Percentiles rank a stretch among this genome's conserved stretches.
Evolutionary conservation across 176 grass and related monocot species (phyloP).

Genomic region (Dendrocalamus sinicus): DNA sequence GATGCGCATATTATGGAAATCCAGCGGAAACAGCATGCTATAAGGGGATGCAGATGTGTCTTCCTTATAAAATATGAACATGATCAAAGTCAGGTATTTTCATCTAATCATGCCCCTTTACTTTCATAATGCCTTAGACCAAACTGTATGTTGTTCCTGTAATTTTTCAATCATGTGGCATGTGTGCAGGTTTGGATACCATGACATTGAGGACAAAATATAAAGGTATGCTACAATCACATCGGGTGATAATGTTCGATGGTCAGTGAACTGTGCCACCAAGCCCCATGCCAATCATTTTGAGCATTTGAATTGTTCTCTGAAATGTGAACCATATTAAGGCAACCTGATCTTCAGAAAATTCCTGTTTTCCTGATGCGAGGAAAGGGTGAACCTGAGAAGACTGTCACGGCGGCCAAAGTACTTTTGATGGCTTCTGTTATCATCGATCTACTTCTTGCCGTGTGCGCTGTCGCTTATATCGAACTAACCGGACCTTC

Average conservation of each 20-base stretch:
- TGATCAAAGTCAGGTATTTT: no score
- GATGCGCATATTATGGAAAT: conserved; percentile 81
- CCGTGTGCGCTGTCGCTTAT: background rate
- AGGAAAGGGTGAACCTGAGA: conserved; percentile 69
- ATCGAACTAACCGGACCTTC: conserved; percentile 18
- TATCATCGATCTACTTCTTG: background rate
- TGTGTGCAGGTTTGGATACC: background rate
- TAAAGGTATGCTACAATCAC: conserved; percentile 1
- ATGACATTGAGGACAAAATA: background rate
- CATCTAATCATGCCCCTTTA: no score
- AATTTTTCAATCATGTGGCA: background rate
- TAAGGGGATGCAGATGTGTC: conserved; percentile 86
- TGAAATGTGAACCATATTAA: conserved; percentile 48
- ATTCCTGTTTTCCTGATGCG: conserved; percentile 3
- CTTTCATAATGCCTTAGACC: no score
- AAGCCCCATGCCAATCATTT: conserved; percentile 96
- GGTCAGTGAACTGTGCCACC: conserved; percentile 86
- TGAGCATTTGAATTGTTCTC: conserved; percentile 87
- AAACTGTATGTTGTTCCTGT: no score
- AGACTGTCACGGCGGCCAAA: conserved; percentile 64
- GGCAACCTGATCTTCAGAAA: background rate
- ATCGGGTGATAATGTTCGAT: background rate
- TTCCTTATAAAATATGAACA: conserved; percentile 35
- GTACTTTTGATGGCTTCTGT: conserved; percentile 41
- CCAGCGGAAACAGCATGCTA: conserved; percentile 77